phyloP scores from a whole-genome alignment of 257 asterid species.

The Perilla frutescens region DNA sequence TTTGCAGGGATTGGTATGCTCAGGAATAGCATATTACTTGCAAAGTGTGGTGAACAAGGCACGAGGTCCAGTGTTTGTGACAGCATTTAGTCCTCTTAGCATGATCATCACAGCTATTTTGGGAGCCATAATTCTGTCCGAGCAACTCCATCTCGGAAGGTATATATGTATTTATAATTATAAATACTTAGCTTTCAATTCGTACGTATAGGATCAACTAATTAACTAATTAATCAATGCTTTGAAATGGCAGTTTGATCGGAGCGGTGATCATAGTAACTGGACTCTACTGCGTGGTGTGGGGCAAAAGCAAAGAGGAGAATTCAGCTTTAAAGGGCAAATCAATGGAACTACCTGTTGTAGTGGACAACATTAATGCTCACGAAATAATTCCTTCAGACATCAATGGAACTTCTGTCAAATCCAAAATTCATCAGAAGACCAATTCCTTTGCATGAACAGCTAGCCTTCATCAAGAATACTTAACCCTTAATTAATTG shows the following conservation, averaged over 20 bases:
- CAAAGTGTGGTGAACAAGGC: constrained; percentile 80
- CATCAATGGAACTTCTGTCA: constrained; percentile 18
- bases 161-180: constrained; percentile 29
- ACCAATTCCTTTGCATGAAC: background rate
- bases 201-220: background rate
- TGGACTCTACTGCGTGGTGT: constrained; percentile 83
- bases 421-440: constrained; percentile 20
- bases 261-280: constrained; percentile 77
- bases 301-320: constrained; percentile 95
- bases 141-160: constrained; percentile 93
- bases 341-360: constrained; percentile 47
- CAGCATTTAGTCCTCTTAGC: constrained; percentile 89
- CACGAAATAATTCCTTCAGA: constrained; percentile 28
- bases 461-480: constrained; percentile 29
- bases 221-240: background rate
- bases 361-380: constrained; percentile 25
- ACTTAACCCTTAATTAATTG: too few species aligned
- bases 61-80: constrained; percentile 91
- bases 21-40: constrained; percentile 87
- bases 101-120: constrained; percentile 87
- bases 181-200: background rate
- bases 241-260: constrained; percentile 55
- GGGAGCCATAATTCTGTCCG: constrained; percentile 72
- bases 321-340: constrained; percentile 37
- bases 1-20: constrained; percentile 84